Base-by-base conservation (phyloP, 495 filamentous ascomycete genomes). In the Hapsidospora chrysogenum region DNA sequence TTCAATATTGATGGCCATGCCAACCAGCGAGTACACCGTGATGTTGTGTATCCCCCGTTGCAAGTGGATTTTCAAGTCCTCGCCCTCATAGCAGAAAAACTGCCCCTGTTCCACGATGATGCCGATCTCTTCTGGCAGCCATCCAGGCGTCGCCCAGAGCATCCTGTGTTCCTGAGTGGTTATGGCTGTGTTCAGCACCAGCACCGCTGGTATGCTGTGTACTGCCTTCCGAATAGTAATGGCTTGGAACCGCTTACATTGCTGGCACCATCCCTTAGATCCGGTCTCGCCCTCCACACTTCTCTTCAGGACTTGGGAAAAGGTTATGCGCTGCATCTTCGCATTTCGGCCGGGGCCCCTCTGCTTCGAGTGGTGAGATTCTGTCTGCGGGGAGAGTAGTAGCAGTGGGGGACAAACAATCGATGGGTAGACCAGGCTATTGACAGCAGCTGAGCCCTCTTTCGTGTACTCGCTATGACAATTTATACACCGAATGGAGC, bases 61-160 rank as follows among this genome's bases (percentile, higher is more conserved):
- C 18, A 75, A 56, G 39, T 76, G 80, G 17, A 79, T 57, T 46
- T 78, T 75, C 22, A 86, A 45, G 43, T 93, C 85, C 33, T 86
- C 78, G 2, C 85, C 86, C 49, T 97, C 84, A 40, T 76, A 92
- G 51, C 86, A 93, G 55, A 80, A 80, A 35, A 95, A 74, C 45
- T 89, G 78, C 7, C 78, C 80, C 18, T 70, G 68, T 17, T 86
- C 79, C 17, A 92, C 68, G 7, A 85, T 72, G 43, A 96, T 66
- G 3, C 92, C 89, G 44, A 97, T 81, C 46, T 93, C 82, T 43
- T 85, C 79, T 1, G 89, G 89, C 11, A 97, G 61, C 80, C 86
- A 96, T 9, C 77, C 80, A 4, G 81, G 85, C 17, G 73, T 80
- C 5, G 77, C 64, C 92, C 89, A 97, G 15, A 89, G 56, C 29